Evolutionary conservation across 2,329 filamentous ascomycete species (phyloP).

Genomic region (Microthyrium microscopicum): DNA sequence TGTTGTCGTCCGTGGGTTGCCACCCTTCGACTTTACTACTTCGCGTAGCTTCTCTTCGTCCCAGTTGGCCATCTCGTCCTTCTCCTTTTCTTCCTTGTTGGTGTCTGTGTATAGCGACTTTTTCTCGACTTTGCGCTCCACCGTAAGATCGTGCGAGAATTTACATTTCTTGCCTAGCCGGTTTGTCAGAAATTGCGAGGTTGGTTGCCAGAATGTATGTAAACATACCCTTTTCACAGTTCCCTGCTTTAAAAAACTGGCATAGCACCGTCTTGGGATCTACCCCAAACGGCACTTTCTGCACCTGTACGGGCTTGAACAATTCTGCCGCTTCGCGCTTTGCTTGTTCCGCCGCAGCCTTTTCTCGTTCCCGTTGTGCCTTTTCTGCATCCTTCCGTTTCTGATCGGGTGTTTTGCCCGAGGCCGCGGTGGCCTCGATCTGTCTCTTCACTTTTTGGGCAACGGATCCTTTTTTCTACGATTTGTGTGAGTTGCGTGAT

Average conservation of each 20-base stretch:
- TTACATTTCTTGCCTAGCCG: slow-evolving; percentile 67
- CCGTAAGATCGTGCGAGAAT: slow-evolving; percentile 78
- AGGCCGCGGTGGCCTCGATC: slow-evolving; percentile 55
- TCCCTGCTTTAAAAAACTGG: slow-evolving; percentile 92
- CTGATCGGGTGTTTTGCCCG: slow-evolving; percentile 67
- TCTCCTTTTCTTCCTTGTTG: slow-evolving; percentile 65
- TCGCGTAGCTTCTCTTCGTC: slow-evolving; percentile 88
- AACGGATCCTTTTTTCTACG: slow-evolving; percentile 88
- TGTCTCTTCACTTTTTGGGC: slow-evolving; percentile 85
- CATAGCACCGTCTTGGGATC: slow-evolving; percentile 96
- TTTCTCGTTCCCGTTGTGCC: slow-evolving; percentile 60
- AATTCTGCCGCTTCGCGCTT: slow-evolving; percentile 65
- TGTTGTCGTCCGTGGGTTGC: slow-evolving; percentile 85
- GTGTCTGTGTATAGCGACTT: slow-evolving; percentile 79
- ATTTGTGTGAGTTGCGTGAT: no score
- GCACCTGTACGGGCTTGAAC: slow-evolving; percentile 84
- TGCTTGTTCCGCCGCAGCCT: slow-evolving; percentile 75
- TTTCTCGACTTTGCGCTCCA: slow-evolving; percentile 88
- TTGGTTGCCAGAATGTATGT: slow-evolving; percentile 1
- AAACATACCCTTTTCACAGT: slow-evolving; percentile 66
- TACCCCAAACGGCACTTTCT: slow-evolving; percentile 94
- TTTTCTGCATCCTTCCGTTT: slow-evolving; percentile 61
- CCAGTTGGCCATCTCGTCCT: slow-evolving; percentile 90
- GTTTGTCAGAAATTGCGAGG: background rate
- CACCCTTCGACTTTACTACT: slow-evolving; percentile 90